Evolutionary conservation across 2,329 filamentous ascomycete species (phyloP), one percentile per base, ranked within the genome.

Genomic region (Curvularia sp.): DNA sequence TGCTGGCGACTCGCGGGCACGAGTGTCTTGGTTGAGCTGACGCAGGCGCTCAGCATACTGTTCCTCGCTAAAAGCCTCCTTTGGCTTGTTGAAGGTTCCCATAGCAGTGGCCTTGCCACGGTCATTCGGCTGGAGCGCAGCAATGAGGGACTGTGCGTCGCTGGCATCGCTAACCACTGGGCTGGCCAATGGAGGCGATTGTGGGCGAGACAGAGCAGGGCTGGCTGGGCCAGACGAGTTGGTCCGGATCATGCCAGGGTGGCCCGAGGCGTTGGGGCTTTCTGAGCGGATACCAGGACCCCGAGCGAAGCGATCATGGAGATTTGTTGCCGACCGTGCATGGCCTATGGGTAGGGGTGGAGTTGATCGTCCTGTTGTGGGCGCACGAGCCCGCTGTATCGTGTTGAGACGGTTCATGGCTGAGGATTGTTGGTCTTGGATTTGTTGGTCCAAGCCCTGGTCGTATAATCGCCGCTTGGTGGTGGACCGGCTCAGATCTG

Each of bases 381-480:
- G 71, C 5, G 70, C 72, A 28, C 72, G 73, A 9, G 89, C 88
- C 57, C 88, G 86, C 26, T 88, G 88, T 50, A 96, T 80, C 0
- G 88, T 93, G 68, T 97, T 93, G 42, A 97, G 85, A 41, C 92
- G 86, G n/a, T 87, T 88, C 63, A 95, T 77, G 0, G 91, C 87
- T 2, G 90, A 91, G 3, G 85, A 85, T 70, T 94, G 92, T 65
- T 95, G 89, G 55, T 93, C 91, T 49, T 93, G 89, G 12, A 91
- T 83, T 61, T 95, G 89, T 68, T 93, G 89, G 49, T 88, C 90
- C 15, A 96, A 81, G 0, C 90, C 89, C 63, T 92, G 91, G 62
- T 96, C 93, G 69, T 97, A 97, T 1, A 97, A 81, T 44, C 92
- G 84, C 52, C 90, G 86, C 63, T 93, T 90, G 1, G 88, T 89